Evolutionary conservation across 2,329 filamentous ascomycete genomes (phyloP).

Genomic region (Pyrenochaeta sp.): DNA sequence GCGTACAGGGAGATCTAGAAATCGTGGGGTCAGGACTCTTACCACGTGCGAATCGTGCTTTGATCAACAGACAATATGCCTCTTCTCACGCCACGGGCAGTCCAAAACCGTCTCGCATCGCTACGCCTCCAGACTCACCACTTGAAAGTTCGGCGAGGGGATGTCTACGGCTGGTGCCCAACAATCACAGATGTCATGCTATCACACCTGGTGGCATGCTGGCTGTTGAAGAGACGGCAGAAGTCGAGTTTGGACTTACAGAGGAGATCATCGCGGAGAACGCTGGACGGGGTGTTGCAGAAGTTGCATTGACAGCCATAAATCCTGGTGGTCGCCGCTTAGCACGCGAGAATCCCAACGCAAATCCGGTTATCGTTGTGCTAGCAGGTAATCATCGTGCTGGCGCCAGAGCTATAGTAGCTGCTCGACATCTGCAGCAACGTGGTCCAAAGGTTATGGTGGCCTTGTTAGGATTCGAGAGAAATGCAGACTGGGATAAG

Average conservation of each 20-base stretch:
- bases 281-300: conserved; percentile 85
- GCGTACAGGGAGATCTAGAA: conserved; percentile 47
- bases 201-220: conserved; percentile 82
- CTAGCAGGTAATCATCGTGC: conserved; percentile 96
- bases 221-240: conserved; percentile 89
- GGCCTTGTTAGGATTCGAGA: conserved; percentile 84
- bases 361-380: conserved; percentile 70
- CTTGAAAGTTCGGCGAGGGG: conserved; percentile 35
- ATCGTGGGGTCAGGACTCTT: conserved; percentile 40
- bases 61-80: conserved; percentile 44
- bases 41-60: conserved; percentile 39
- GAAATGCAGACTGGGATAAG: conserved; percentile 80
- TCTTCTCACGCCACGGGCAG: conserved; percentile 48
- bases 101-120: conserved; percentile 41
- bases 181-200: conserved; percentile 63
- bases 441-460: conserved; percentile 82
- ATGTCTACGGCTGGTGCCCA: conserved; percentile 61
- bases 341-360: conserved; percentile 55
- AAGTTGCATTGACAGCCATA: conserved; percentile 77
- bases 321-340: conserved; percentile 64
- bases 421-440: conserved; percentile 84
- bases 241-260: conserved; percentile 83
- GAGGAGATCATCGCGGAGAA: conserved; percentile 94
- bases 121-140: conserved; percentile 48
- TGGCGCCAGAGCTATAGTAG: conserved; percentile 82